These are phyloP conservation scores for Begonia masoniana DNA, from an alignment of 306 rosid species.

Conservation along the genomic window DNA sequence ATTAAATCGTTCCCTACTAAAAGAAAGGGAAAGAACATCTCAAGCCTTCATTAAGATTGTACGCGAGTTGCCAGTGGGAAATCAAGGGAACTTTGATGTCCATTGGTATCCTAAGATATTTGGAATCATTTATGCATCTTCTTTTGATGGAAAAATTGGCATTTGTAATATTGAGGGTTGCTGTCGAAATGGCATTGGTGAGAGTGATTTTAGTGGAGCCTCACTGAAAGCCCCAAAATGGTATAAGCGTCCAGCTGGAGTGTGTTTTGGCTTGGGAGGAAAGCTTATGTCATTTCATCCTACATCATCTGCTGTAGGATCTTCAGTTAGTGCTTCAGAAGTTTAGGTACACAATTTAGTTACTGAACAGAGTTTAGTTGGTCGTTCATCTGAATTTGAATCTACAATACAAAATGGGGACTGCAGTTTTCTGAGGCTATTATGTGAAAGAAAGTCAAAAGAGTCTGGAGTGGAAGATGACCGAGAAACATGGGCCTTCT, in stretches of 20 bases:
- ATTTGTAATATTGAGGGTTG: conserved; percentile 90
- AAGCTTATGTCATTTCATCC: conserved; percentile 75
- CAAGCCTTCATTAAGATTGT: conserved; percentile 41
- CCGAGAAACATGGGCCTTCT: conserved; percentile 89
- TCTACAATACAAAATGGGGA: conserved; percentile 89
- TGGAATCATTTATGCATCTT: conserved; percentile 87
- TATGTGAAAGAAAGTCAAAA: conserved; percentile 71
- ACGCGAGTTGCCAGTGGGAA: conserved; percentile 85
- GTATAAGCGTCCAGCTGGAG: no score
- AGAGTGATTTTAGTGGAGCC: conserved; percentile 54
- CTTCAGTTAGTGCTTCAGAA: conserved; percentile 60
- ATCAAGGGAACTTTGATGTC: conserved; percentile 95
- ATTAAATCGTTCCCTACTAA: no score
- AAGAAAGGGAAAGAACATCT: no score
- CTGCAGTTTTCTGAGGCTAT: conserved; percentile 47
- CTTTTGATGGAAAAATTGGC: conserved; percentile 97
- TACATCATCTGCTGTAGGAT: conserved; percentile 39
- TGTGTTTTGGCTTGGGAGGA: conserved; percentile 96
- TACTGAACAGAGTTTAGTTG: conserved; percentile 68
- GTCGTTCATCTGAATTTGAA: conserved; percentile 88
- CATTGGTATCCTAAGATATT: conserved; percentile 95
- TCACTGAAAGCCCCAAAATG: conserved; percentile 92
- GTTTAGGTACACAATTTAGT: conserved; percentile 75
- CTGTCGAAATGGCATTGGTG: conserved; percentile 58
- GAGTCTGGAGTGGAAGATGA: conserved; percentile 85